Evolutionary conservation across 345 rosid species (phyloP).

Genomic region (Erysimum cheiranthoides): DNA sequence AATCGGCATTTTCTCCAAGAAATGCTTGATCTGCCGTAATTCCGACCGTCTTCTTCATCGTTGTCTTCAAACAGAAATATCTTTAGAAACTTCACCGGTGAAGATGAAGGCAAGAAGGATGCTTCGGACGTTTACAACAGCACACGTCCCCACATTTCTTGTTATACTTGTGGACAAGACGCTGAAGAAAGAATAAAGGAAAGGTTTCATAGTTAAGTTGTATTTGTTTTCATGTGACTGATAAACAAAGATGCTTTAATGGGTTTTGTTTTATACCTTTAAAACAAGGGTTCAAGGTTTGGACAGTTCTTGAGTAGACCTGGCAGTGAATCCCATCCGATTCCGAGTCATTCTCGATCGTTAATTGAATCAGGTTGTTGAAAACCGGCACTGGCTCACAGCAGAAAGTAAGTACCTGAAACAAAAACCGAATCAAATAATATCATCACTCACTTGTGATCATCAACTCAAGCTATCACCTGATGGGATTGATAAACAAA

Average conservation of each 20-base stretch:
- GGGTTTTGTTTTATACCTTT: conserved; percentile 15
- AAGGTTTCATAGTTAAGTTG: not conserved
- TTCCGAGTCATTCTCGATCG: conserved; percentile 15
- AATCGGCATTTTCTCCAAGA: conserved; percentile 35
- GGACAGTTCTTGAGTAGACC: conserved; percentile 28
- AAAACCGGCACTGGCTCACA: conserved; percentile 23
- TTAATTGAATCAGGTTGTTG: conserved; percentile 29
- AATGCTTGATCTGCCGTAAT: conserved; percentile 27
- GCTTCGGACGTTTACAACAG: not conserved
- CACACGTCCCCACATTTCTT: conserved; percentile 25
- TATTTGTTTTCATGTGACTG: not conserved
- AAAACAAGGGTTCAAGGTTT: conserved; percentile 34
- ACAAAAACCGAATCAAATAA: conserved; percentile 9
- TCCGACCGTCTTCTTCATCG: conserved; percentile 9
- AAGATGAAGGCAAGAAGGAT: conserved; percentile 31
- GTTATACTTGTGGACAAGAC: conserved; percentile 21
- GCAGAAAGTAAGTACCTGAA: conserved; percentile 33
- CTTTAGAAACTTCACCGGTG: conserved; percentile 29
- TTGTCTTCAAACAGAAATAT: not conserved
- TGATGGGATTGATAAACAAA: conserved; percentile 7
- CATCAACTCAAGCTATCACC: not conserved
- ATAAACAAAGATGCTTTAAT: conserved; percentile 11
- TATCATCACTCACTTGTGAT: not conserved
- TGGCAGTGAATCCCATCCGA: conserved; percentile 32
- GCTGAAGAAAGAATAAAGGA: conserved; percentile 31